Conservation (phyloP, 129 eudicot species). For the Daucus carota region DNA sequence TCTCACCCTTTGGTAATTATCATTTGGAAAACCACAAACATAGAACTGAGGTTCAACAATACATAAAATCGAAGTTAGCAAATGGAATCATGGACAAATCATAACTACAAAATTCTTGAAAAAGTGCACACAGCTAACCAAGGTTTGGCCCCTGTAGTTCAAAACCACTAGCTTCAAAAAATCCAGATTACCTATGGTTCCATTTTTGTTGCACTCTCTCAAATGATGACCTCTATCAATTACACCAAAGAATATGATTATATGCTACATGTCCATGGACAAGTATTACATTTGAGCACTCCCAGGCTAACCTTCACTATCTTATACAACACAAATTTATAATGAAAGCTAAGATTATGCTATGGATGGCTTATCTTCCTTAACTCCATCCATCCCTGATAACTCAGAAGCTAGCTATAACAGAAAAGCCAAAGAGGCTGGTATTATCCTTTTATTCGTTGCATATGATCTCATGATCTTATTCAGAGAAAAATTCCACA, state of each 20-base stretch:
- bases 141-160: not conserved
- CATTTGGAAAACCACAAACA: conserved; percentile 82
- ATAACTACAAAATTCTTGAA: not conserved
- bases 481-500: not conserved
- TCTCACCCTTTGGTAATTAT: conserved; percentile 58
- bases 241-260: not conserved
- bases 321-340: not conserved
- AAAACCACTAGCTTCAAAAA: not conserved
- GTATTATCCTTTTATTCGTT: not conserved
- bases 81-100: not conserved
- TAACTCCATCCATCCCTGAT: not conserved
- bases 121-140: not conserved
- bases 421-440: not conserved
- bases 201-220: not conserved
- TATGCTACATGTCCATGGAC: not conserved
- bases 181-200: not conserved
- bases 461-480: not conserved
- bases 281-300: not conserved
- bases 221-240: not conserved
- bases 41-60: conserved; percentile 57
- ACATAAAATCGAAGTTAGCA: not conserved
- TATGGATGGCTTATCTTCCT: not conserved
- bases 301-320: not conserved
- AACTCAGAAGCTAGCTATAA: not conserved
- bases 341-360: not conserved